phyloP scores from a whole-genome alignment of 192 early-diverging fungal genomes.

The Coemansia sp. region DNA sequence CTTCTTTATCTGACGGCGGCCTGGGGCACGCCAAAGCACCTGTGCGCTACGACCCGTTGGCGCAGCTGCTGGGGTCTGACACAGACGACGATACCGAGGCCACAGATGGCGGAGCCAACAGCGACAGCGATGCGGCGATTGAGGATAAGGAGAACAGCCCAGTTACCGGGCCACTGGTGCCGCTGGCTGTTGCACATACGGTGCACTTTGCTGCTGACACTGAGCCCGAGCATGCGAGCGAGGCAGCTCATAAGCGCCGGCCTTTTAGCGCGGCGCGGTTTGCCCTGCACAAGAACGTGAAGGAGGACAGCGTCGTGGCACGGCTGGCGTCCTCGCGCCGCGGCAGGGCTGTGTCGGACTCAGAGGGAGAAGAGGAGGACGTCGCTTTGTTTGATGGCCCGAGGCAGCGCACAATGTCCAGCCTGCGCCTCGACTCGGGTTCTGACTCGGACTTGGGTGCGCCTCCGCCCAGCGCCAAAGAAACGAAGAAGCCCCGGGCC shows the following conservation, averaged over 20 bases:
- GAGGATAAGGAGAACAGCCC: background rate
- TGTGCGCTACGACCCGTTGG: slow-evolving; percentile 22
- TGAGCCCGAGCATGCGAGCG: background rate
- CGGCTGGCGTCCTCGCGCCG: slow-evolving; percentile 14
- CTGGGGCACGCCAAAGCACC: background rate
- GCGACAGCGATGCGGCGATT: slow-evolving; percentile 2
- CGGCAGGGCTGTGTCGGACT: background rate
- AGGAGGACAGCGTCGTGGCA: slow-evolving; percentile 15
- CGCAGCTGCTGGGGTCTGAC: slow-evolving; percentile 32
- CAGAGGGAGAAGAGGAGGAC: background rate
- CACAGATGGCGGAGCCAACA: slow-evolving; percentile 5
- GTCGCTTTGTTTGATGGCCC: background rate
- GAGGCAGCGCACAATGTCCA: background rate
- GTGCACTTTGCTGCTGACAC: background rate
- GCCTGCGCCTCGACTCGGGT: slow-evolving; percentile 17
- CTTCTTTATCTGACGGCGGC: background rate
- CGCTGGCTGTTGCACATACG: background rate
- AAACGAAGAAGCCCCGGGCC: background rate
- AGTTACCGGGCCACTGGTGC: background rate
- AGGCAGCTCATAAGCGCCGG: background rate
- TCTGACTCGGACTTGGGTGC: slow-evolving; percentile 8
- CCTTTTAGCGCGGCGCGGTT: slow-evolving; percentile 7
- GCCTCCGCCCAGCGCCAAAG: background rate
- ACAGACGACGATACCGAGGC: background rate
- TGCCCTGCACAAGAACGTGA: slow-evolving; percentile 1